A percentile compares a stretch with the other conserved stretches of the same genome.
phyloP scores from a whole-genome alignment of 768 basidiomycete genomes.

The Leccinum sublutescens region DNA sequence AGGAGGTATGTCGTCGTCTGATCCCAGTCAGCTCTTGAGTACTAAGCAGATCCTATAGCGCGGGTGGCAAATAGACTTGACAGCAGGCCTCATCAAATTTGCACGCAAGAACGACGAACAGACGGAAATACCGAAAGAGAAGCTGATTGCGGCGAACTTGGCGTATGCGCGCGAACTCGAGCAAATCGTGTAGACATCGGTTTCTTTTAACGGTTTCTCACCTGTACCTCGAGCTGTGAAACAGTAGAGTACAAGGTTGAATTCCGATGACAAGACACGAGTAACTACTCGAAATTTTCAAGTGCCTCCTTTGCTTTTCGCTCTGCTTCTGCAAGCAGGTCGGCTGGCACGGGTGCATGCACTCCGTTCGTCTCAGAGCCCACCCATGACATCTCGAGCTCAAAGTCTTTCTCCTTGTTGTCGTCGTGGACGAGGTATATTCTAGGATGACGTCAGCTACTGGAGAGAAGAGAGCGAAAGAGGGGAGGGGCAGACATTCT shows the following conservation, averaged over 20 bases:
- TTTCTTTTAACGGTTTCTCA: neutral
- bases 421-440: conserved; percentile 98
- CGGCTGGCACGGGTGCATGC: conserved; percentile 83
- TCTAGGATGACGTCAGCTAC: conserved; percentile 41
- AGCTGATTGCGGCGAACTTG: conserved; percentile 74
- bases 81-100: conserved; percentile 70
- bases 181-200: conserved; percentile 72
- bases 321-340: conserved; percentile 83
- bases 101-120: conserved; percentile 78
- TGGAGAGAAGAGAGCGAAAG: neutral
- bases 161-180: conserved; percentile 85
- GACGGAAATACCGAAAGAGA: conserved; percentile 82
- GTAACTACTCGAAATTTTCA: conserved; percentile 55
- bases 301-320: conserved; percentile 82
- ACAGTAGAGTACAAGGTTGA: conserved; percentile 7
- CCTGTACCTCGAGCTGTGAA: neutral
- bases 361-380: conserved; percentile 77
- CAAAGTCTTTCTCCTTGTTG: conserved; percentile 97
- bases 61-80: conserved; percentile 79
- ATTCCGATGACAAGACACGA: conserved; percentile 25
- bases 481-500: conserved; percentile 69
- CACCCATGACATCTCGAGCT: conserved; percentile 97
- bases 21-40: neutral
- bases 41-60: conserved; percentile 47
- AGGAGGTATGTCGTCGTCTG: conserved; percentile 51